Conservation (phyloP, 2,329 filamentous ascomycete species). For the Cercospora zeina region DNA sequence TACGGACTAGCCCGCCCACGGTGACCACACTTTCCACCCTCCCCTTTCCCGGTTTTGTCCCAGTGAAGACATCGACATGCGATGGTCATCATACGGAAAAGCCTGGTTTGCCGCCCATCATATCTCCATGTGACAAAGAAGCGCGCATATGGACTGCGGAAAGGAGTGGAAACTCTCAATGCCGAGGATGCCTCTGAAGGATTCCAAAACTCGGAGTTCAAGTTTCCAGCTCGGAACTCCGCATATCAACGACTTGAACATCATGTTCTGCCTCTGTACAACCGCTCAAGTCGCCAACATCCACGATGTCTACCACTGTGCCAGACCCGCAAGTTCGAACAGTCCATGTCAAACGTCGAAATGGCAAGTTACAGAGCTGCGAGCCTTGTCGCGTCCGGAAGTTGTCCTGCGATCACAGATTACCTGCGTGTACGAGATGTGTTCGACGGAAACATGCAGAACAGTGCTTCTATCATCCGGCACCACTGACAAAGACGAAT, state of each 20-base stretch:
- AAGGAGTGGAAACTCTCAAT: background rate
- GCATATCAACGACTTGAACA: background rate
- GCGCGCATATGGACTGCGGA: background rate
- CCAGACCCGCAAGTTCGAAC: conserved; percentile 2
- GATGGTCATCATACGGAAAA: background rate
- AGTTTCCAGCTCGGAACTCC: conserved; percentile 2
- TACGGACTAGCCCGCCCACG: too few species aligned
- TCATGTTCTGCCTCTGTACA: background rate
- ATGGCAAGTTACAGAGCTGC: conserved; percentile 32
- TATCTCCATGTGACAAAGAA: background rate
- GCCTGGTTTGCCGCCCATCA: background rate
- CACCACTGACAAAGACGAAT: conserved; percentile 28
- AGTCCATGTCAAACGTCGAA: conserved; percentile 28
- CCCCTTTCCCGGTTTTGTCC: background rate
- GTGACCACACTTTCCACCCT: background rate
- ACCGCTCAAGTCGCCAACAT: background rate
- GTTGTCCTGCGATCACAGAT: conserved; percentile 32
- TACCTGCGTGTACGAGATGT: conserved; percentile 30
- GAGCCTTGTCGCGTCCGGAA: conserved; percentile 33
- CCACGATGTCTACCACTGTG: conserved; percentile 1
- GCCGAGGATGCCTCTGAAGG: conserved; percentile 1
- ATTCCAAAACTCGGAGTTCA: conserved; percentile 7
- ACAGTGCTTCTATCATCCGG: conserved; percentile 32
- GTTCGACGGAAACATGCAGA: conserved; percentile 23
- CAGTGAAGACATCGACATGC: background rate